Percentiles rank a stretch among this genome's conserved stretches.
phyloP scores from a whole-genome alignment of 768 basidiomycete species.

The Aureoboletus auriporus region DNA sequence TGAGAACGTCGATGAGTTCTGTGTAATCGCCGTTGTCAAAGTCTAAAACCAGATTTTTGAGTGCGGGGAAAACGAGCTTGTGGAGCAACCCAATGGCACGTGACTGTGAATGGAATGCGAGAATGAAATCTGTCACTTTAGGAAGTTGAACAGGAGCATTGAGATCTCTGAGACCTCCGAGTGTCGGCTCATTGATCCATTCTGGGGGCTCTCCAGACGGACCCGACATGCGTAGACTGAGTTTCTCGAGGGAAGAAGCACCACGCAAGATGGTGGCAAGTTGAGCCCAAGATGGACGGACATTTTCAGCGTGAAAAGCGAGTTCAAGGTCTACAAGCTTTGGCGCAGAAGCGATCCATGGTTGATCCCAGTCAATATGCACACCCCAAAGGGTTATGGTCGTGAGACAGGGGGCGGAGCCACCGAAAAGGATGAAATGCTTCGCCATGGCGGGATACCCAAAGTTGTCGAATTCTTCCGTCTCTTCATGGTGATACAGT shows the following conservation, averaged over 20 bases:
- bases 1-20: conserved; percentile 43
- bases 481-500: conserved; percentile 54
- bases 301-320: conserved; percentile 58
- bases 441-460: conserved; percentile 23
- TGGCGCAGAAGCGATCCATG: conserved; percentile 25
- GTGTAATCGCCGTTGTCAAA: conserved; percentile 54
- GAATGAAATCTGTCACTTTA: conserved; percentile 30
- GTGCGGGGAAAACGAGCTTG: conserved; percentile 32
- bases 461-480: conserved; percentile 29
- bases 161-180: conserved; percentile 21
- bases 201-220: conserved; percentile 41
- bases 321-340: conserved; percentile 50
- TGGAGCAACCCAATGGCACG: conserved; percentile 29
- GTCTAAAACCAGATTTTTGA: conserved; percentile 44
- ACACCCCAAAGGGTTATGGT: conserved; percentile 60
- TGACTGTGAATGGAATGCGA: conserved; percentile 52
- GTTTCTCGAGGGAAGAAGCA: conserved; percentile 50
- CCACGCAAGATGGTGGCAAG: conserved; percentile 49
- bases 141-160: conserved; percentile 27
- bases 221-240: conserved; percentile 56
- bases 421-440: conserved; percentile 49
- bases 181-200: conserved; percentile 28
- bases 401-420: conserved; percentile 48
- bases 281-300: conserved; percentile 54
- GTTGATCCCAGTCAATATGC: conserved; percentile 61